These are phyloP conservation scores for Cochlearia excelsa DNA, from an alignment of 345 rosid genomes.

Conservation along the genomic window DNA sequence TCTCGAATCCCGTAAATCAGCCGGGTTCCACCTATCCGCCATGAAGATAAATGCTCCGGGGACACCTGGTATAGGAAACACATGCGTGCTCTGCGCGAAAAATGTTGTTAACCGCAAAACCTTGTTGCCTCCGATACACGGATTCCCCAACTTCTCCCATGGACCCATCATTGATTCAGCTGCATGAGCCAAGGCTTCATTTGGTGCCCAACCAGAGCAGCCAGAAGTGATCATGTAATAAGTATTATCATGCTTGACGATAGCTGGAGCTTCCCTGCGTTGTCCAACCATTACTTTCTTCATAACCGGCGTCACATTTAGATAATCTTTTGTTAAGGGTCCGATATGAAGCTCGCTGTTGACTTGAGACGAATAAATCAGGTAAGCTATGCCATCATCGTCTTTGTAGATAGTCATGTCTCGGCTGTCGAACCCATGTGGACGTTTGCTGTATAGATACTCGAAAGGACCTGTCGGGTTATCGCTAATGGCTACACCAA, in stretches of 20 bases:
- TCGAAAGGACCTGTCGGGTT: constrained; percentile 77
- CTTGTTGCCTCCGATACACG: constrained; percentile 82
- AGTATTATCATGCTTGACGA: constrained; percentile 68
- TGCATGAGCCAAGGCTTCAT: constrained; percentile 81
- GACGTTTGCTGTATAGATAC: constrained; percentile 69
- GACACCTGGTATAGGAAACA: constrained; percentile 69
- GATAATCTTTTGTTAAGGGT: constrained; percentile 68
- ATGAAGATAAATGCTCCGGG: constrained; percentile 73
- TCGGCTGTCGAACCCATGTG: constrained; percentile 83
- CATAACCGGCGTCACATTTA: constrained; percentile 52
- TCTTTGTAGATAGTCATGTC: constrained; percentile 97
- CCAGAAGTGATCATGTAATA: constrained; percentile 94
- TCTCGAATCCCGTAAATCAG: constrained; percentile 80
- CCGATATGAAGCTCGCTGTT: constrained; percentile 90
- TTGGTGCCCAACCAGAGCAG: constrained; percentile 97
- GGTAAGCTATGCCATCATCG: constrained; percentile 68
- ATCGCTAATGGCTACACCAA: constrained; percentile 73
- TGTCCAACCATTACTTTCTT: constrained; percentile 64
- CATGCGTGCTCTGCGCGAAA: constrained; percentile 82
- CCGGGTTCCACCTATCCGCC: constrained; percentile 97
- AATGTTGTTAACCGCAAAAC: constrained; percentile 64
- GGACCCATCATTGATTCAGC: constrained; percentile 88
- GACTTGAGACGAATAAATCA: constrained; percentile 79
- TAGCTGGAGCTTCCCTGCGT: constrained; percentile 87
- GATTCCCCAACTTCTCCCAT: constrained; percentile 94